Base-by-base conservation (phyloP, 2,329 filamentous ascomycete species). In the Pseudogymnoascus sp. region DNA sequence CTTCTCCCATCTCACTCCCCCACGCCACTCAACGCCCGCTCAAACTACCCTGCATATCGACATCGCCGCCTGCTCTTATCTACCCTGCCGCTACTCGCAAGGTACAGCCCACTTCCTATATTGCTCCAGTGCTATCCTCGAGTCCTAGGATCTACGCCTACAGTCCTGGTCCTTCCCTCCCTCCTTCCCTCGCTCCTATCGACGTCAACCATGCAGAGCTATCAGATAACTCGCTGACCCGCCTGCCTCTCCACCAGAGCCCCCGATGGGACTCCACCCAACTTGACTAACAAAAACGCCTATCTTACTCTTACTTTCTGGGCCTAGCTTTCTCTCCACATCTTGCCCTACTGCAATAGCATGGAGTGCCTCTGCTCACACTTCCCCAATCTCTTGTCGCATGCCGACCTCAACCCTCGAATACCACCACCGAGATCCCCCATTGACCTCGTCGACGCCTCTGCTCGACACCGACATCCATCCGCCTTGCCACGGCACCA, bases 181-280 rank as follows among this genome's bases (percentile, higher is more conserved):
- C 45, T 51, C 23, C 48, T n/a, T 31, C 14, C 23, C 45, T 54
- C 14, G 25, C 45, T 45, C 45, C 45, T 25, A 54, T 54, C 48
- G 25, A 34, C 48, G 28, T 57, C 48, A 57, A 57, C 28, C 48
- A 57, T 8, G n/a, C 25, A 16, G 48, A 34, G 28, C 48, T 57
- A 34, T 57, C 48, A 19, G 19, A 57, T 57, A 57, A 34, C 48
- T 57, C 48, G 48, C n/a, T 57, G 48, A 57, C 48, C 48, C 48
- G 34, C 48, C 48, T 57, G 28, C 48, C 48, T 57, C 48, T 13
- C 48, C 25, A 34, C 48, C 48, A 54, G 7, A 16, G 25, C 16
- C 23, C 48, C 8, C 25, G 48, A 57, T 57, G 25, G n/a, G 48
- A 34, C 48, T 57, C 48, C 48, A 57, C 48, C 48, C 25, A 13